Conservation (phyloP, 2,329 filamentous ascomycete species). For the Chaetomium sp. region DNA sequence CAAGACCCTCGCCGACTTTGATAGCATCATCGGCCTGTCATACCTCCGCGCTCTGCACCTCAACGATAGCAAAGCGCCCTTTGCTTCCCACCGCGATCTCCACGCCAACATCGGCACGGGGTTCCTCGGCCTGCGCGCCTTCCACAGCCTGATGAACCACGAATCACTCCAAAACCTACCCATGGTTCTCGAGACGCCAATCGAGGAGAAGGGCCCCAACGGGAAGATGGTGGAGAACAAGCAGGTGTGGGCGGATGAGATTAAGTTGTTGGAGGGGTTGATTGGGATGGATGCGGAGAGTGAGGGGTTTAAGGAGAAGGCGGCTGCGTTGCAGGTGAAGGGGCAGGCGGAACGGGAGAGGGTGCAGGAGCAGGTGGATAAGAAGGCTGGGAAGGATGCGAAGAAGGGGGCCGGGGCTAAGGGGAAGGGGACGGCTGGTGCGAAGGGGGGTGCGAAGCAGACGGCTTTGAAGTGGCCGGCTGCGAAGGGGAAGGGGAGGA, state of each 20-base stretch:
- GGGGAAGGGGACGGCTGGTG: slow-evolving; percentile 4
- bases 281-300: slow-evolving; percentile 75
- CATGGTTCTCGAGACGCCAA: slow-evolving; percentile 95
- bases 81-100: slow-evolving; percentile 74
- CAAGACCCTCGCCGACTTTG: slow-evolving; percentile 68
- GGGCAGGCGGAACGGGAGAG: slow-evolving; percentile 68
- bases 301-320: slow-evolving; percentile 63
- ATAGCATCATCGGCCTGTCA: slow-evolving; percentile 65
- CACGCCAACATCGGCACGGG: slow-evolving; percentile 97
- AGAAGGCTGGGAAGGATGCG: slow-evolving; percentile 58
- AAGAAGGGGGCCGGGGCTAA: slow-evolving; percentile 33
- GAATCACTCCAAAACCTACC: slow-evolving; percentile 68
- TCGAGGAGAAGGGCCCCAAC: slow-evolving; percentile 60
- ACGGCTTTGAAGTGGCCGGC: too few relatives aligned
- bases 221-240: slow-evolving; percentile 71
- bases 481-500: slow-evolving; percentile 21
- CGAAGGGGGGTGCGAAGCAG: too few relatives aligned
- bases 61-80: slow-evolving; percentile 91
- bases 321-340: slow-evolving; percentile 56
- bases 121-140: slow-evolving; percentile 82
- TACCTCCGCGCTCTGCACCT: slow-evolving; percentile 85
- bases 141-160: slow-evolving; percentile 87
- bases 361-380: slow-evolving; percentile 72
- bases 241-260: slow-evolving; percentile 83
- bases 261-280: slow-evolving; percentile 85